Percentiles rank a stretch among this genome's conserved stretches.
Evolutionary conservation across 2,329 filamentous ascomycete genomes (phyloP).

Genomic region (Phoma sp.): DNA sequence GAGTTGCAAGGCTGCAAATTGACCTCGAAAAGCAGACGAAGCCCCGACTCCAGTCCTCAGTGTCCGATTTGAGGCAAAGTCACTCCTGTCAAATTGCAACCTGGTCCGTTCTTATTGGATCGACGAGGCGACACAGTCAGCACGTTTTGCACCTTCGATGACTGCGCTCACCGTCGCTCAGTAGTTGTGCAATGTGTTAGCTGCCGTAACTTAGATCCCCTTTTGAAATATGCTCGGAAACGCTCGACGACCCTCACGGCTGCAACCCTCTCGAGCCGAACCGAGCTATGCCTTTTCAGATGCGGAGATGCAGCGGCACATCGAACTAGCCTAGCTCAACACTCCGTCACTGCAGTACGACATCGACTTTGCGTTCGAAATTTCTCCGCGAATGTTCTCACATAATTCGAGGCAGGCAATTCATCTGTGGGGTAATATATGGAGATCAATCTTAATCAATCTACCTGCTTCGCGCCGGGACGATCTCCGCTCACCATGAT

Average conservation of each 20-base stretch:
- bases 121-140: not conserved
- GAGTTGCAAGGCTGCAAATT: not conserved
- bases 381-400: slow-evolving; percentile 26
- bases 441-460: slow-evolving; percentile 35
- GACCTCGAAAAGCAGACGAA: not conserved
- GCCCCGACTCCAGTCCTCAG: not conserved
- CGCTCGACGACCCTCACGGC: not conserved
- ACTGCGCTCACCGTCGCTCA: not conserved
- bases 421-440: slow-evolving; percentile 29
- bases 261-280: not conserved
- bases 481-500: slow-evolving; percentile 20
- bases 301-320: slow-evolving; percentile 17
- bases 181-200: too few relatives aligned
- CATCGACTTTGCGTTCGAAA: slow-evolving; percentile 11
- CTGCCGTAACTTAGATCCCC: too few relatives aligned
- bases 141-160: not conserved
- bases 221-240: not conserved
- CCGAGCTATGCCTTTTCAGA: slow-evolving; percentile 18
- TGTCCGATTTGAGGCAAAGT: too few relatives aligned
- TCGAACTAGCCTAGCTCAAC: slow-evolving; percentile 9
- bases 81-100: too few relatives aligned
- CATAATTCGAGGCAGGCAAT: slow-evolving; percentile 4
- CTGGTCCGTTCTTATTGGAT: too few relatives aligned
- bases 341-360: slow-evolving; percentile 1
- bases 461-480: slow-evolving; percentile 29